Conservation (phyloP, 768 basidiomycete species). For the Russula foetens region DNA sequence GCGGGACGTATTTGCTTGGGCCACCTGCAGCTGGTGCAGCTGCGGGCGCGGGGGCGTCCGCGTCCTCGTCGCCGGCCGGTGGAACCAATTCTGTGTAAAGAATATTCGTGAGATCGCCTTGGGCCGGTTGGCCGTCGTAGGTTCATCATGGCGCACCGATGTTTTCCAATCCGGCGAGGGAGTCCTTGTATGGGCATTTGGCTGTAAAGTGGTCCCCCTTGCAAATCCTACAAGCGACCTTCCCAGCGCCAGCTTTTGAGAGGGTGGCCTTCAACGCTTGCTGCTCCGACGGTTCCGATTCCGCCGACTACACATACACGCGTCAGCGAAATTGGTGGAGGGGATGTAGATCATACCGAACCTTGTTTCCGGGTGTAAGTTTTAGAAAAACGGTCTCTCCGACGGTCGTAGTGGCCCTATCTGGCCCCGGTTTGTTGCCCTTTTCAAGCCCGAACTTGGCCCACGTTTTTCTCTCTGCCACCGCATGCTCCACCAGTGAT, state of each 20-base stretch:
- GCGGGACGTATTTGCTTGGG: slow-evolving; percentile 21
- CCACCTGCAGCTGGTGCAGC: slow-evolving; percentile 14
- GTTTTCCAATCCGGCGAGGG: slow-evolving; percentile 65
- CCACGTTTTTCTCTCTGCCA: slow-evolving; percentile 93
- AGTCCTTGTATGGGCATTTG: slow-evolving; percentile 97
- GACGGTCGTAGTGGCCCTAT: slow-evolving; percentile 89
- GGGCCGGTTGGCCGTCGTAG: neutral
- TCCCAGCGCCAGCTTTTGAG: slow-evolving; percentile 70
- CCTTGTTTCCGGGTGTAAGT: slow-evolving; percentile 27
- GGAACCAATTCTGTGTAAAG: slow-evolving; percentile 33
- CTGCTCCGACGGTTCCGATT: slow-evolving; percentile 58
- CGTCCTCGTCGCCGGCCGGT: slow-evolving; percentile 29
- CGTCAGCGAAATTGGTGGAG: neutral
- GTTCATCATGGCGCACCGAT: slow-evolving; percentile 37
- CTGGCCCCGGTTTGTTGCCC: slow-evolving; percentile 81
- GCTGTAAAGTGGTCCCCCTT: slow-evolving; percentile 97
- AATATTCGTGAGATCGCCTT: slow-evolving; percentile 4
- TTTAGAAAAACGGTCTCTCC: slow-evolving; percentile 65
- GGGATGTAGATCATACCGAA: neutral
- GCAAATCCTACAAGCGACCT: slow-evolving; percentile 88
- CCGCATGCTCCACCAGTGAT: slow-evolving; percentile 85
- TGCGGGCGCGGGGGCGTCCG: slow-evolving; percentile 24
- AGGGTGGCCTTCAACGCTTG: slow-evolving; percentile 59
- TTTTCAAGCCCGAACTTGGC: slow-evolving; percentile 89
- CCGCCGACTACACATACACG: slow-evolving; percentile 38